Conservation (phyloP, 495 filamentous ascomycete species). For the Xylaria curta region DNA sequence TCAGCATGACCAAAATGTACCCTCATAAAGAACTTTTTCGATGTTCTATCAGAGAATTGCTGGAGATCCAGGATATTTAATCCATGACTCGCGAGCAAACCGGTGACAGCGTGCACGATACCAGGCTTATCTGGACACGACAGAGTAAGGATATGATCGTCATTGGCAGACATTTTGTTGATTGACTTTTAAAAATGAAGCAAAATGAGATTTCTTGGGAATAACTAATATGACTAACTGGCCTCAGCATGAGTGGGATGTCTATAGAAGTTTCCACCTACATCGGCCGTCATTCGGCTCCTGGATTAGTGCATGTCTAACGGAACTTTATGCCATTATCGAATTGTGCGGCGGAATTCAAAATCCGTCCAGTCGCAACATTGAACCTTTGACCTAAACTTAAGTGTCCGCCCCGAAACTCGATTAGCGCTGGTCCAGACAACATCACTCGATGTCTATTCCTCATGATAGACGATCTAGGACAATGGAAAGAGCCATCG, state of each 20-base stretch:
- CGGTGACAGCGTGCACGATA: slow-evolving; percentile 78
- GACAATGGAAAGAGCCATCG: background rate
- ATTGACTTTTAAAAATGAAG: slow-evolving; percentile 26
- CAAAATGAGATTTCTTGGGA: slow-evolving; percentile 22
- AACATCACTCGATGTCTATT: background rate
- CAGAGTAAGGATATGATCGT: slow-evolving; percentile 73
- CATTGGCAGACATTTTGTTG: slow-evolving; percentile 35
- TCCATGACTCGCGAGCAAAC: slow-evolving; percentile 66
- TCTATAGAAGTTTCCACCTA: slow-evolving; percentile 25
- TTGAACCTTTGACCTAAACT: background rate
- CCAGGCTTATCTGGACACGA: slow-evolving; percentile 77
- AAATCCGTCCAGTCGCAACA: background rate
- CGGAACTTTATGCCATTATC: slow-evolving; percentile 19
- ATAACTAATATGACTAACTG: slow-evolving; percentile 32
- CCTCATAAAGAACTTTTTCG: slow-evolving; percentile 78
- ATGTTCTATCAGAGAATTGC: slow-evolving; percentile 72
- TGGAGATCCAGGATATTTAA: slow-evolving; percentile 77
- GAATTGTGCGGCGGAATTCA: slow-evolving; percentile 4
- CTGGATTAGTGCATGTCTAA: slow-evolving; percentile 36
- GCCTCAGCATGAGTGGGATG: slow-evolving; percentile 20
- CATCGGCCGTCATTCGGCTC: slow-evolving; percentile 38
- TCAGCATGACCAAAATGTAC: slow-evolving; percentile 67
- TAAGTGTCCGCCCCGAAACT: background rate
- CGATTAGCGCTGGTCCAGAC: background rate
- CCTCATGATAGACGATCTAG: background rate